Base-by-base conservation (phyloP, 371 early-diverging fungal species). In the Mucor indicus region DNA sequence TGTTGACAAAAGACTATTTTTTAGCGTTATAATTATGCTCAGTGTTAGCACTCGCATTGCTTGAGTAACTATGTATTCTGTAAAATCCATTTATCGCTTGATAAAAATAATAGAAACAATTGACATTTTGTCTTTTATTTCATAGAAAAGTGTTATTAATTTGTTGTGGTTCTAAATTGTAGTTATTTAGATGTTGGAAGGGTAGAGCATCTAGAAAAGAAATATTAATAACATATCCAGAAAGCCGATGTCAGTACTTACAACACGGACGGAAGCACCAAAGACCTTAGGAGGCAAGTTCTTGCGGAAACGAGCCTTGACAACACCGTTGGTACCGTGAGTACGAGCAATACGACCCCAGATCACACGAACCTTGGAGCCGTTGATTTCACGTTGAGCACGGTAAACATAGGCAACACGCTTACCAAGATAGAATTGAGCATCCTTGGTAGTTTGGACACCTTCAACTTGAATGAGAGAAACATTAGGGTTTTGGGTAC, bases 331-430 rank as follows among this genome's bases (percentile, higher is more conserved):
- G 51, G 87, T 93, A 62, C 98, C 96, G 78, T 97, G 96, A 61
- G 90, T 52, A 63, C 95, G 88, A 67, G 92, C 87, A 72, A 96
- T 76, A 52, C 89, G 86, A 57, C 98, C 98, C 96, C 96, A 97
- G 81, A 96, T 93, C 69, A 87, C 89, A 68, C 96, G 87, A 77
- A 92, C 78, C 75, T 88, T 84, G 77, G 88, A 83, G 60, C 95
- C 96, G 75, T 93, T 87, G 61, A 87, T 83, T 63, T 87, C 84
- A 57, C 86, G 85, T 81, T 91, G 88, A 62, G 91, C 92, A 54
- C 85, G 84, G 81, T 92, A 92, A 68, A 88, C 80, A 45, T 80
- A 86, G 44, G 84, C 85, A 50, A 83, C 73, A 69, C 87, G 86
- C 82, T 90, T 91, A 66, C 92, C 92, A 56, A 88, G 85, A 83